Evolutionary conservation across 2,329 filamentous ascomycete genomes (phyloP), one percentile per base, ranked within the genome.

Genomic region (Curvularia sp.): DNA sequence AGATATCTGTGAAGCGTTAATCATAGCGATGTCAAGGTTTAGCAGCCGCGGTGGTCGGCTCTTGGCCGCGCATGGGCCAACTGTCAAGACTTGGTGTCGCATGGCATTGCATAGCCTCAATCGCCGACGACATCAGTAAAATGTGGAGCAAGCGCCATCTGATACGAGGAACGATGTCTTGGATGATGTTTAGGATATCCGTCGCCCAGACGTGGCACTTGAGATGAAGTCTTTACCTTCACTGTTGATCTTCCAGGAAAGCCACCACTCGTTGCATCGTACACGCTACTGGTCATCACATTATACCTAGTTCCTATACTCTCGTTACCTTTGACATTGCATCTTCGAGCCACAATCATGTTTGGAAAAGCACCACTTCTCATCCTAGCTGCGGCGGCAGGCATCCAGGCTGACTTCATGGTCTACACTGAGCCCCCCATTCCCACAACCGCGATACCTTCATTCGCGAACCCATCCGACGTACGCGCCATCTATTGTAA

Each of bases 351-450:
- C n/a, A 7, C 21, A 46, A 46, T 25, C 41, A 68, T 68, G 65
- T 64, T 65, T 15, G 19, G 57, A 19, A 63, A 59, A 45, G 52
- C 45, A 28, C 43, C 53, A 5, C 59, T 68, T 47, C 50, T 67
- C 49, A 49, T 68, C 36, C 53, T 69, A 28, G 61, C 60, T 36
- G 55, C 55, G 8, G 61, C 60, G 27, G 60, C 63, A 30, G 57
- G 64, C 18, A 27, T 69, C 34, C 47, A 53, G 15, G 69, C 69
- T 51, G 71, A 74, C 52, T 74, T 74, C 56, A 71, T 72, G 69
- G 67, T 74, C 13, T 74, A 74, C 50, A 74, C 70, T 1, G 66
- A 64, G 25, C 69, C 69, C 4, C 71, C 71, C 1, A 73, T 74
- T 18, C 71, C 71, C 12, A 73, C 68, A 5, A 53, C 57, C 13